Evolutionary conservation across 2,329 filamentous ascomycete genomes (phyloP).

Genomic region (Cryphonectria radicalis): DNA sequence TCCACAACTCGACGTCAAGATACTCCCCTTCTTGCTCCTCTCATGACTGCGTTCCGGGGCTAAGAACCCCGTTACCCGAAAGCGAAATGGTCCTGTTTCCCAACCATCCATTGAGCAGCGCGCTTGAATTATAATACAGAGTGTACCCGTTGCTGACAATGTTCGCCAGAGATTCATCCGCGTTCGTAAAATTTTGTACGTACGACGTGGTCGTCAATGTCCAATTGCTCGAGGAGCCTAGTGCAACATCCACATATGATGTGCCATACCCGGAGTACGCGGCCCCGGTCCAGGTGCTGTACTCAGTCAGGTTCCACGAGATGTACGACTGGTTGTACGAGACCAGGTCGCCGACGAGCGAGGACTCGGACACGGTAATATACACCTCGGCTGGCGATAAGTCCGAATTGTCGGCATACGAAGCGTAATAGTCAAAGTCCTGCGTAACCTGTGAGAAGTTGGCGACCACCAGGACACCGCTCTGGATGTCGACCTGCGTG

Average conservation of each 20-base stretch:
- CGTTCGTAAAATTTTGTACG: slow-evolving; percentile 30
- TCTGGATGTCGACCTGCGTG: slow-evolving; percentile 20
- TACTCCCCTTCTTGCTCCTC: background rate
- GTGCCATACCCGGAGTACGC: slow-evolving; percentile 30
- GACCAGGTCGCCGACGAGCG: slow-evolving; percentile 38
- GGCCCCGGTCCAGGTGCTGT: slow-evolving; percentile 31
- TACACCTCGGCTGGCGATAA: slow-evolving; percentile 36
- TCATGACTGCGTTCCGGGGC: background rate
- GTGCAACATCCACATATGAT: slow-evolving; percentile 18
- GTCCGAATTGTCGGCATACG: slow-evolving; percentile 35
- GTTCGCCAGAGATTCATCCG: slow-evolving; percentile 26
- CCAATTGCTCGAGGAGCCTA: slow-evolving; percentile 30
- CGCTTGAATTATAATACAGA: slow-evolving; percentile 29
- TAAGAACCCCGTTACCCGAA: slow-evolving; percentile 12
- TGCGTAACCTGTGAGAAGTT: slow-evolving; percentile 39
- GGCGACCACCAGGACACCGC: slow-evolving; percentile 35
- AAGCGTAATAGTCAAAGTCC: slow-evolving; percentile 40
- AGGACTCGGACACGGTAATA: slow-evolving; percentile 35
- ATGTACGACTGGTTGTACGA: slow-evolving; percentile 38
- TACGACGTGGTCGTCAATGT: slow-evolving; percentile 31
- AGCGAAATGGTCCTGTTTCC: slow-evolving; percentile 19
- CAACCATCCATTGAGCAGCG: slow-evolving; percentile 23
- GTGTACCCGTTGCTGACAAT: slow-evolving; percentile 27
- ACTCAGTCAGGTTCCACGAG: slow-evolving; percentile 25
- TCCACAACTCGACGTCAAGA: background rate